Evolutionary conservation across 1,284 basidiomycete genomes (phyloP), one percentile per base, ranked within the genome.

Genomic region (Vanrija humicola): DNA sequence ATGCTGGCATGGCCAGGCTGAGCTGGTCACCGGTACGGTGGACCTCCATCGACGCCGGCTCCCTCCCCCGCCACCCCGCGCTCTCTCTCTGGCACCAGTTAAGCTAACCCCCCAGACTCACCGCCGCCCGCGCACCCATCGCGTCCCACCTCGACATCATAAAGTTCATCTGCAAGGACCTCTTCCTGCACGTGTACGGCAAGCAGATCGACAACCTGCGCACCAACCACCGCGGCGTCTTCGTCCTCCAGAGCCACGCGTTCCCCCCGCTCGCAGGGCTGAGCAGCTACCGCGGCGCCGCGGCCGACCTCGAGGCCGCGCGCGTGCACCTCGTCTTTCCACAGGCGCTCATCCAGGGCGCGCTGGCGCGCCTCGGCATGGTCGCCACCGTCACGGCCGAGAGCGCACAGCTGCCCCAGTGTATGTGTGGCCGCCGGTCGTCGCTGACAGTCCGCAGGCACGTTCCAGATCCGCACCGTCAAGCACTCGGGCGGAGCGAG

Each of bases 151-250:
- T 97, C 9, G 93, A 97, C 64, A 86, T 85, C 15, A 86, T 97
- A 78, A 97, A 97, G 74, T 96, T 96, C 69, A 82, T 97, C 58
- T 97, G 93, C 79, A 97, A 97, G 72, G 93, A 97, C 60, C 79
- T 96, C n/a, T 75, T 75, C 63, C 58, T 74, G 6, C 67, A 68
- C 59, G 66, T 76, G 26, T 74, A 75, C 50, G 66, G 70, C 21
- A 94, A 95, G 70, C 94, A 96, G 73, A 90, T 96, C 1, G 93
- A 97, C 71, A 96, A 96, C 71, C 78, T 97, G 46, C 83, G 93
- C 46, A 97, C 93, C 9, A 97, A 97, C 73, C 93, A 96, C 75
- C 80, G 91, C 49, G 93, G 94, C 12, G 86, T 95, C 5, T 97
- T 93, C 64, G 93, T 97, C 2, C 80, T 97, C 1, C 91, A 95